Conservation (phyloP, 2,329 filamentous ascomycete species). For the Penicillium sclerotiorum region DNA sequence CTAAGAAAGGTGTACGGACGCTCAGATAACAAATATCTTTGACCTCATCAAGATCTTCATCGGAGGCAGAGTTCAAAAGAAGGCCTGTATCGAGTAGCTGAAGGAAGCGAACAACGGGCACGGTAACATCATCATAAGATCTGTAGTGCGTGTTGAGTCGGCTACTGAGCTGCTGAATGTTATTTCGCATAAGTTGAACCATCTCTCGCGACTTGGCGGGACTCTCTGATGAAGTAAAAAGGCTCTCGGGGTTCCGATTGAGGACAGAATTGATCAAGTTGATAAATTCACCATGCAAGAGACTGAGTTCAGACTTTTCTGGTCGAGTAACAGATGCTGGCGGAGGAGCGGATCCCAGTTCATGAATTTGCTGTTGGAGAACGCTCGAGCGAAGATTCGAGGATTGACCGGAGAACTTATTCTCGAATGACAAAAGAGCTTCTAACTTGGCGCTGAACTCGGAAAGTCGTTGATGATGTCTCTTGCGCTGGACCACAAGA, state of each 20-base stretch:
- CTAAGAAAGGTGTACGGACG: conserved; percentile 44
- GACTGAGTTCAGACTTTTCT: conserved; percentile 64
- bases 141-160: conserved; percentile 71
- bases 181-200: conserved; percentile 51
- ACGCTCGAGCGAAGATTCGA: conserved; percentile 68
- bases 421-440: conserved; percentile 67
- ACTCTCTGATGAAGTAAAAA: conserved; percentile 24
- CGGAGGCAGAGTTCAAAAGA: conserved; percentile 54
- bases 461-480: conserved; percentile 59
- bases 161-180: conserved; percentile 68
- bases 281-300: conserved; percentile 80
- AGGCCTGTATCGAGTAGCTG: conserved; percentile 77
- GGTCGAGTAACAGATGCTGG: conserved; percentile 73
- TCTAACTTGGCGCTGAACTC: conserved; percentile 60
- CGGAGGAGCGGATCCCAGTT: conserved; percentile 68
- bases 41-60: conserved; percentile 16
- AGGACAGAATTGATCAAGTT: conserved; percentile 71
- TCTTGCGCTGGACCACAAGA: conserved; percentile 63
- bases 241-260: conserved; percentile 39
- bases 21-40: conserved; percentile 34
- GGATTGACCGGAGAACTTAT: conserved; percentile 66
- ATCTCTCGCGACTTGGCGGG: conserved; percentile 31
- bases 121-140: conserved; percentile 82
- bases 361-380: conserved; percentile 63
- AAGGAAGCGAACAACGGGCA: conserved; percentile 76